Evolutionary conservation across 176 grass and related monocot genomes (phyloP).

Genomic region (Rhynchospora pubera): DNA sequence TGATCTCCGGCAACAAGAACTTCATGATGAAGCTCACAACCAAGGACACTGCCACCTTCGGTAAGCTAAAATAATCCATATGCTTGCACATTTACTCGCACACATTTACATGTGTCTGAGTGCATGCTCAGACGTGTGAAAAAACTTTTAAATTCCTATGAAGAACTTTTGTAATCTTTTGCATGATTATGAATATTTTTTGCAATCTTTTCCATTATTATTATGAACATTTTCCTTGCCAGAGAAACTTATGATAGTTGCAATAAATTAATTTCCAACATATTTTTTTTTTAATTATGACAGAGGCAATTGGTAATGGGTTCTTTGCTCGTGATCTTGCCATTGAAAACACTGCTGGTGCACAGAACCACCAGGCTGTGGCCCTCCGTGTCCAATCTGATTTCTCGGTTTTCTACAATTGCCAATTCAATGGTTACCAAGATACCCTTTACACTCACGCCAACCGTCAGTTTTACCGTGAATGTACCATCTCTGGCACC

Average conservation of each 20-base stretch:
- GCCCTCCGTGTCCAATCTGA: slow-evolving; percentile 56
- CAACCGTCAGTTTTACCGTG: slow-evolving; percentile 67
- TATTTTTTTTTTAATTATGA: not conserved
- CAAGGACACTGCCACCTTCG: slow-evolving; percentile 56
- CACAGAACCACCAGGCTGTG: slow-evolving; percentile 67
- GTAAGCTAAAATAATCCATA: not conserved
- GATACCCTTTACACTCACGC: slow-evolving; percentile 78
- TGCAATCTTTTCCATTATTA: not conserved
- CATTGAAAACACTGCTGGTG: slow-evolving; percentile 70
- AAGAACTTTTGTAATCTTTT: too few species aligned
- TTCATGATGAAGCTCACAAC: slow-evolving; percentile 56
- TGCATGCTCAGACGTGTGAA: not conserved
- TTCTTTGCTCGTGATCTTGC: slow-evolving; percentile 51
- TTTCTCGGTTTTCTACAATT: slow-evolving; percentile 56
- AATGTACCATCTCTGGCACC: slow-evolving; percentile 43
- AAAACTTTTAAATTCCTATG: too few species aligned
- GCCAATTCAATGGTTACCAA: slow-evolving; percentile 59
- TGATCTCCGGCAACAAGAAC: slow-evolving; percentile 61
- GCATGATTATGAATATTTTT: too few species aligned
- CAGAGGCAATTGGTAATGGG: slow-evolving; percentile 64
- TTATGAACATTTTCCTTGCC: not conserved
- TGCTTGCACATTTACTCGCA: not conserved
- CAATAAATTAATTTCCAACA: not conserved
- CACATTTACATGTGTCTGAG: not conserved
- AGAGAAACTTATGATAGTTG: not conserved